Evolutionary conservation across 345 rosid genomes (phyloP).

Genomic region (Atalantia buxifolia): DNA sequence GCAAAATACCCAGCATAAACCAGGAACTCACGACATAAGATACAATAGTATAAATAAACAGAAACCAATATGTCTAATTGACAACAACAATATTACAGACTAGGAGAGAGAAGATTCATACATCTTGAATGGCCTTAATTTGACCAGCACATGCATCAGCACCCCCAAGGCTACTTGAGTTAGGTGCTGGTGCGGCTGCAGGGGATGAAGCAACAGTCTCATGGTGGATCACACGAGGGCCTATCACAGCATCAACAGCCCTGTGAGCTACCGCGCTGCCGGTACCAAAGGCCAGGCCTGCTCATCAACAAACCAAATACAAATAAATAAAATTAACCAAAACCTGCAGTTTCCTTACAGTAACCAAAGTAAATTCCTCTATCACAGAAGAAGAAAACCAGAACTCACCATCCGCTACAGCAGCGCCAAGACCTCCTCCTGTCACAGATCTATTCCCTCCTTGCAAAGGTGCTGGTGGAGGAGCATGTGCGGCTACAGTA

Average conservation of each 20-base stretch:
- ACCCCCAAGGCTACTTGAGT: conserved; percentile 9
- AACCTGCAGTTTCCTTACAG: neutral
- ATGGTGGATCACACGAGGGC: conserved; percentile 47
- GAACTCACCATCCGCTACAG: conserved; percentile 26
- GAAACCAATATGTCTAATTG: neutral
- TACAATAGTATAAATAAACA: neutral
- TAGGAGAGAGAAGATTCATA: conserved; percentile 8
- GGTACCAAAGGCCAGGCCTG: conserved; percentile 44
- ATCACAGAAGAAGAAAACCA: neutral
- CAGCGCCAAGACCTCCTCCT: conserved; percentile 19
- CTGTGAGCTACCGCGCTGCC: conserved; percentile 47
- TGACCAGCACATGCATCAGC: conserved; percentile 42
- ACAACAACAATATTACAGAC: too few relatives aligned
- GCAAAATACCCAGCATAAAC: neutral
- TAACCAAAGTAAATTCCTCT: neutral
- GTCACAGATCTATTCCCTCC: neutral
- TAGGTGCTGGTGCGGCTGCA: conserved; percentile 21
- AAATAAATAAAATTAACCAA: neutral
- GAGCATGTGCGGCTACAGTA: conserved; percentile 15
- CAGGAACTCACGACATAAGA: neutral
- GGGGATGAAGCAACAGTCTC: conserved; percentile 39
- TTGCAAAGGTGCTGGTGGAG: conserved; percentile 17
- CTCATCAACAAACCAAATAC: neutral
- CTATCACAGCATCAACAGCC: conserved; percentile 43
- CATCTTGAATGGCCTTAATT: conserved; percentile 42